Conservation (phyloP, 2,329 filamentous ascomycete species). For the Diaporthe vexans region DNA sequence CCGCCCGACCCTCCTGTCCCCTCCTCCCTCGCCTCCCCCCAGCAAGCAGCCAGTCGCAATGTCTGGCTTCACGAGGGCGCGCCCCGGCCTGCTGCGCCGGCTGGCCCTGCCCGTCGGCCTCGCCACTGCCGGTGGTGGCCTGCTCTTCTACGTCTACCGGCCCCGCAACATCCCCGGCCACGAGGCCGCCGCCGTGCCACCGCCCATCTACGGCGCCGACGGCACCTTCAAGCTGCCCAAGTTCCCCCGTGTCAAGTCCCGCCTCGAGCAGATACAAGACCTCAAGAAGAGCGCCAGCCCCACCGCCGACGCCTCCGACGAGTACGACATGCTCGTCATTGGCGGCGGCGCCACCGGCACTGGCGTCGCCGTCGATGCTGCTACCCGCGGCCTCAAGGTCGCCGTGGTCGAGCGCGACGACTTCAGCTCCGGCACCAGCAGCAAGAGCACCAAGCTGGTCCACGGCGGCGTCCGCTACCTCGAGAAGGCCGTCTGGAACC, state of each 20-base stretch:
- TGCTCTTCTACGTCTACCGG: slow-evolving; percentile 70
- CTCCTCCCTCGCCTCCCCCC: background rate
- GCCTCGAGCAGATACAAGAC: slow-evolving; percentile 75
- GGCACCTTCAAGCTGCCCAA: slow-evolving; percentile 76
- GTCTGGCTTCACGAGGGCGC: slow-evolving; percentile 45
- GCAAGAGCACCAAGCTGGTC: slow-evolving; percentile 89
- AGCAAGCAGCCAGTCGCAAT: slow-evolving; percentile 27
- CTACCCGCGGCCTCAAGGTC: slow-evolving; percentile 83
- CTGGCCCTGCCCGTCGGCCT: slow-evolving; percentile 59
- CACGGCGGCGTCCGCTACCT: slow-evolving; percentile 88
- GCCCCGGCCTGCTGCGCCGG: slow-evolving; percentile 55
- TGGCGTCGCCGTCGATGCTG: slow-evolving; percentile 85
- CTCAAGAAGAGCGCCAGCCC: slow-evolving; percentile 62
- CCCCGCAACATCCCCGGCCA: slow-evolving; percentile 80
- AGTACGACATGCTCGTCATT: slow-evolving; percentile 84
- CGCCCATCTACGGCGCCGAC: slow-evolving; percentile 77
- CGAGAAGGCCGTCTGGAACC: slow-evolving; percentile 88
- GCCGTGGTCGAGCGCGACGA: slow-evolving; percentile 87
- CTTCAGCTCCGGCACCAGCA: slow-evolving; percentile 85
- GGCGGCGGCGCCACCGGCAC: slow-evolving; percentile 85
- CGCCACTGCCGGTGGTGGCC: slow-evolving; percentile 58
- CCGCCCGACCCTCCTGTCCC: background rate
- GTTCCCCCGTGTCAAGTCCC: slow-evolving; percentile 74
- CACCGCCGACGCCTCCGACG: slow-evolving; percentile 58
- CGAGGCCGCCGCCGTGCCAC: slow-evolving; percentile 77